phyloP scores from a whole-genome alignment of 177 flowering plant genomes.

The Vitis hybrid region DNA sequence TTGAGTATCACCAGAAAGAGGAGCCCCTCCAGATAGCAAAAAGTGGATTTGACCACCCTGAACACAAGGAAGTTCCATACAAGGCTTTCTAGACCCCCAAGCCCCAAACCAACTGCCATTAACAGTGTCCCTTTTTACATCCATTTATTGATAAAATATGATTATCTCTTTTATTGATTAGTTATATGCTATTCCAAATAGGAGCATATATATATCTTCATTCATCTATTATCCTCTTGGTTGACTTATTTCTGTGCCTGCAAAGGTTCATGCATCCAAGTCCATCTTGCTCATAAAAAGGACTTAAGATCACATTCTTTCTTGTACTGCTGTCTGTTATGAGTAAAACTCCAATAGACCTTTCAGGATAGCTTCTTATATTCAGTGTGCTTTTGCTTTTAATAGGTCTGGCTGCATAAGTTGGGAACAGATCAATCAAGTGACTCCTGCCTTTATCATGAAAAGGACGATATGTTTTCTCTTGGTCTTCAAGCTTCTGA shows the following conservation, averaged over 20 bases:
- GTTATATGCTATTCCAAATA: too few relatives aligned
- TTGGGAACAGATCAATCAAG: slow-evolving; percentile 57
- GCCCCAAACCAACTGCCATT: slow-evolving; percentile 98
- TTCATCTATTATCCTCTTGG: too few relatives aligned
- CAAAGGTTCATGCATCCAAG: too few relatives aligned
- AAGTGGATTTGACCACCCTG: slow-evolving; percentile 87
- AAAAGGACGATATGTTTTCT: slow-evolving; percentile 73
- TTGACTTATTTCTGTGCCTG: too few relatives aligned
- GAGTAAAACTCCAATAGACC: too few relatives aligned
- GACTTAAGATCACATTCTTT: too few relatives aligned
- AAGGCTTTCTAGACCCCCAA: slow-evolving; percentile 81
- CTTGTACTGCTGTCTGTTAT: too few relatives aligned
- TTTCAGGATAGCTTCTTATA: not conserved
- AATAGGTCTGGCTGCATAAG: slow-evolving; percentile 69
- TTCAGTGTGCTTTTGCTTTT: slow-evolving; percentile 3
- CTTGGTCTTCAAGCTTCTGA: slow-evolving; percentile 75
- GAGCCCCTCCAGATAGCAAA: slow-evolving; percentile 95
- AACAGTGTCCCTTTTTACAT: slow-evolving; percentile 6
- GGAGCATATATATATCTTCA: too few relatives aligned
- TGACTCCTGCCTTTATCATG: slow-evolving; percentile 61
- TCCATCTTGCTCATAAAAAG: too few relatives aligned
- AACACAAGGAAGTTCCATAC: slow-evolving; percentile 85
- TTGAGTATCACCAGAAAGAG: slow-evolving; percentile 94
- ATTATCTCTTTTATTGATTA: too few relatives aligned
- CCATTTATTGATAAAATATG: too few relatives aligned